A percentile compares a stretch with the other conserved stretches of the same genome.
Evolutionary conservation across 2,329 filamentous ascomycete species (phyloP).

Genomic region (Leptographium galeiforme): DNA sequence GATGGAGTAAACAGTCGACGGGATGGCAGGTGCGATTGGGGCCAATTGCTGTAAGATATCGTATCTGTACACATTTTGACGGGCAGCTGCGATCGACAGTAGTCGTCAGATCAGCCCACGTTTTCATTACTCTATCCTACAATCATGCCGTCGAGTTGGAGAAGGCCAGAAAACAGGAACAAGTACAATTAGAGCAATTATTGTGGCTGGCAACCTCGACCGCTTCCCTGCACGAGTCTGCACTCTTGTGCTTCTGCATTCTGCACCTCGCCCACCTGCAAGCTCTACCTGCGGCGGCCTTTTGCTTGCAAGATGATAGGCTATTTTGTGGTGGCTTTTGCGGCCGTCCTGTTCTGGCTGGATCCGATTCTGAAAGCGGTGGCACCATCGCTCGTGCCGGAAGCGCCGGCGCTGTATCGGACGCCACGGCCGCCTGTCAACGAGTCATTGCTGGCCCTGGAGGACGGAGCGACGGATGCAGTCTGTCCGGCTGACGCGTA

Average conservation of each 20-base stretch:
- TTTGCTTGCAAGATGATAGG: constrained; percentile 24
- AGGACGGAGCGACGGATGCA: constrained; percentile 12
- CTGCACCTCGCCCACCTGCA: not conserved
- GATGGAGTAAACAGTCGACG: too few relatives aligned
- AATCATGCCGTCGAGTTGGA: too few relatives aligned
- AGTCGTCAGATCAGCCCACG: too few relatives aligned
- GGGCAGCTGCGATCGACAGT: too few relatives aligned
- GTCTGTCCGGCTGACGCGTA: constrained; percentile 29
- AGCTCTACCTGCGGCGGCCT: not conserved
- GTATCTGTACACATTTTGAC: too few relatives aligned
- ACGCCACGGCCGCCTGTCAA: constrained; percentile 33
- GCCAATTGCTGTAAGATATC: too few relatives aligned
- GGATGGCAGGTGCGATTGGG: too few relatives aligned
- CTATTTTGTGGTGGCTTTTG: constrained; percentile 27
- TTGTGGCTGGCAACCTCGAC: too few relatives aligned
- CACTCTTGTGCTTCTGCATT: not conserved
- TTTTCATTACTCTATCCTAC: too few relatives aligned
- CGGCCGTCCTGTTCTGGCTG: constrained; percentile 27
- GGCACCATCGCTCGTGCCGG: constrained; percentile 15
- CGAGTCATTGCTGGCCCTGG: constrained; percentile 36
- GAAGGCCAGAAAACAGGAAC: too few relatives aligned
- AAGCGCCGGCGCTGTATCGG: constrained; percentile 2
- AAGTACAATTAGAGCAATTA: too few relatives aligned
- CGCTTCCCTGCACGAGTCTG: not conserved
- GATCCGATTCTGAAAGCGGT: constrained; percentile 25